These are phyloP conservation scores for Diaporthe longicolla DNA, from an alignment of 2,329 filamentous ascomycete species.

Conservation along the genomic window DNA sequence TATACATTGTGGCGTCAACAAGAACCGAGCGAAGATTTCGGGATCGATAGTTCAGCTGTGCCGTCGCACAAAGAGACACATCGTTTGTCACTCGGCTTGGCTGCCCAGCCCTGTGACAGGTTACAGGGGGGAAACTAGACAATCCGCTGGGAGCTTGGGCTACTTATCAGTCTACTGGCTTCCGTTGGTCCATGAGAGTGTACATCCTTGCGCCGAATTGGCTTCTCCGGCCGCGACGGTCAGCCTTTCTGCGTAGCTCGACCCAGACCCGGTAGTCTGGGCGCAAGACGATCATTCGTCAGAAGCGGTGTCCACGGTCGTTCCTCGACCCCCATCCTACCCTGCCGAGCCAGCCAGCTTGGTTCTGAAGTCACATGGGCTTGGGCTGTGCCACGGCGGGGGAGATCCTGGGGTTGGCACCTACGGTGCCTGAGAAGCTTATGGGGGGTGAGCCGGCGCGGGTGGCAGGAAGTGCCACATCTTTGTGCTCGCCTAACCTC, in stretches of 20 bases:
- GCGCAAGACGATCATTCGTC: slow-evolving; percentile 30
- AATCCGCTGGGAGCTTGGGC: neutral
- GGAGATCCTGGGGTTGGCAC: slow-evolving; percentile 24
- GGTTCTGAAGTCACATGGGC: slow-evolving; percentile 11
- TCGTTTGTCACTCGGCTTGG: slow-evolving; percentile 11
- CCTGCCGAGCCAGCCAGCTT: slow-evolving; percentile 12
- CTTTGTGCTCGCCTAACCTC: slow-evolving; percentile 33
- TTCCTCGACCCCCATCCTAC: slow-evolving; percentile 12
- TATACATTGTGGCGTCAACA: neutral
- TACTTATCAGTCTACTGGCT: slow-evolving; percentile 21
- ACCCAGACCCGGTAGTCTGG: slow-evolving; percentile 38
- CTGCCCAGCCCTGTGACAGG: slow-evolving; percentile 28
- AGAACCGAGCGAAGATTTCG: slow-evolving; percentile 6
- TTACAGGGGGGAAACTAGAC: slow-evolving; percentile 22
- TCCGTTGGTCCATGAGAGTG: slow-evolving; percentile 37
- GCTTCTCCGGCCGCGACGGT: slow-evolving; percentile 1
- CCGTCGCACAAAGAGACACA: slow-evolving; percentile 4
- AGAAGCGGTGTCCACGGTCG: neutral
- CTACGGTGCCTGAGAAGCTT: neutral
- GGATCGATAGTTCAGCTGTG: slow-evolving; percentile 1
- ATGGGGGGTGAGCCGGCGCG: slow-evolving; percentile 18
- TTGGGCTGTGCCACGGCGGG: slow-evolving; percentile 26
- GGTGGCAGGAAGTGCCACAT: slow-evolving; percentile 33
- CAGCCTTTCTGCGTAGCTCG: slow-evolving; percentile 19
- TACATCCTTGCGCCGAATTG: slow-evolving; percentile 24